Conservation (phyloP, 805 yeast species). For the Candida piceae region DNA sequence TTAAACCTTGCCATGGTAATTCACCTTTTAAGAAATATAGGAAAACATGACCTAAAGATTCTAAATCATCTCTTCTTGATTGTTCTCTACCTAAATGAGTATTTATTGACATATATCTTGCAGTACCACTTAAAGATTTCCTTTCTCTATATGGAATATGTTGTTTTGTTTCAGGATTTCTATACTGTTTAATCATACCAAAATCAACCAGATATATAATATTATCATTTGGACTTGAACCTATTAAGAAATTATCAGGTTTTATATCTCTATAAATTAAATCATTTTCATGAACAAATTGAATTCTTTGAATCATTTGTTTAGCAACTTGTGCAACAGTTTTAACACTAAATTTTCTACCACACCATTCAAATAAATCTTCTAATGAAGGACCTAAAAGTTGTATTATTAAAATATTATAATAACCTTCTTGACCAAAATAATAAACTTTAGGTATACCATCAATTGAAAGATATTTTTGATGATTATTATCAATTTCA, state of each 20-base stretch:
- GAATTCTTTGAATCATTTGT: slow-evolving; percentile 71
- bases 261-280: slow-evolving; percentile 77
- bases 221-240: slow-evolving; percentile 51
- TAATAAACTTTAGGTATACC: slow-evolving; percentile 84
- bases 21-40: slow-evolving; percentile 74
- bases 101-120: slow-evolving; percentile 82
- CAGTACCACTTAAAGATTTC: slow-evolving; percentile 78
- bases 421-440: slow-evolving; percentile 82
- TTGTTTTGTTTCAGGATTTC: slow-evolving; percentile 74
- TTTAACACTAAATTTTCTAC: slow-evolving; percentile 63
- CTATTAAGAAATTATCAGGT: slow-evolving; percentile 78
- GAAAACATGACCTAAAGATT: slow-evolving; percentile 77
- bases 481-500: slow-evolving; percentile 19
- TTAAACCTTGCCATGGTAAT: slow-evolving; percentile 87
- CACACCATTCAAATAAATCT: slow-evolving; percentile 86
- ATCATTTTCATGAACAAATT: slow-evolving; percentile 71
- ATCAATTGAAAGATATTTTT: slow-evolving; percentile 28
- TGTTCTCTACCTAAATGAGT: slow-evolving; percentile 87
- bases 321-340: slow-evolving; percentile 71
- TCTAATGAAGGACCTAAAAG: slow-evolving; percentile 79
- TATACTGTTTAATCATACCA: slow-evolving; percentile 83
- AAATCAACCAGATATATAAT: slow-evolving; percentile 71
- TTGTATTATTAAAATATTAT: slow-evolving; percentile 72
- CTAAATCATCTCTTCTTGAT: slow-evolving; percentile 77
- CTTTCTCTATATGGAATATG: slow-evolving; percentile 81